Conservation (phyloP, 306 rosid species). For the Cucumis hystrix region DNA sequence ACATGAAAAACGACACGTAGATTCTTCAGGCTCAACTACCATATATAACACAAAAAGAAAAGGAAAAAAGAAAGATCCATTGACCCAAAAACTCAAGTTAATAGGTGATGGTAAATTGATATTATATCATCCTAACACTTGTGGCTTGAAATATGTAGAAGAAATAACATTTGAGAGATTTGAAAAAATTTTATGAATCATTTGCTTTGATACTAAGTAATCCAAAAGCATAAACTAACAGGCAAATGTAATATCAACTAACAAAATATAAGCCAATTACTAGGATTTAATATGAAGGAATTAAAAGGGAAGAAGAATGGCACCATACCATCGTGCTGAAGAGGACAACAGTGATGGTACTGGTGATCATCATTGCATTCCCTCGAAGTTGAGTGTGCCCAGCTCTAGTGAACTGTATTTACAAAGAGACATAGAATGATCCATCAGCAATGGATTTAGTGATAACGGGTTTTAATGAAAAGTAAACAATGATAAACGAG, state of each 20-base stretch:
- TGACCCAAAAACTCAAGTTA: too few relatives aligned
- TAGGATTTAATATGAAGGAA: neutral
- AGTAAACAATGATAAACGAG: too few relatives aligned
- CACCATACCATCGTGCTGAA: conserved; percentile 80
- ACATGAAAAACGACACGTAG: neutral
- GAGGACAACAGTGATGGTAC: conserved; percentile 88
- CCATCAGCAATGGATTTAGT: neutral
- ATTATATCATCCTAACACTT: too few relatives aligned
- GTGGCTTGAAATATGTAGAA: too few relatives aligned
- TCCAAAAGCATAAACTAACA: too few relatives aligned
- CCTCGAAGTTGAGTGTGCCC: conserved; percentile 68
- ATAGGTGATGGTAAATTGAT: too few relatives aligned
- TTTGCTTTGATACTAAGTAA: too few relatives aligned
- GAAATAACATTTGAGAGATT: too few relatives aligned
- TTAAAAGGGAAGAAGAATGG: conserved; percentile 3
- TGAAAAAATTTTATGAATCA: too few relatives aligned
- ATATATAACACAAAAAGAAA: neutral
- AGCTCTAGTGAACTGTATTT: conserved; percentile 68
- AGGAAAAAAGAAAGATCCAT: neutral
- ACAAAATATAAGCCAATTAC: neutral
- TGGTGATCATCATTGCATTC: conserved; percentile 87
- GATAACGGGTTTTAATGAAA: neutral
- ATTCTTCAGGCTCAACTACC: neutral
- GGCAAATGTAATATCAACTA: too few relatives aligned
- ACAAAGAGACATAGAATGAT: conserved; percentile 2